Base-by-base conservation (phyloP, 1,139 yeast species). In the Trichomonascaceae sp. region DNA sequence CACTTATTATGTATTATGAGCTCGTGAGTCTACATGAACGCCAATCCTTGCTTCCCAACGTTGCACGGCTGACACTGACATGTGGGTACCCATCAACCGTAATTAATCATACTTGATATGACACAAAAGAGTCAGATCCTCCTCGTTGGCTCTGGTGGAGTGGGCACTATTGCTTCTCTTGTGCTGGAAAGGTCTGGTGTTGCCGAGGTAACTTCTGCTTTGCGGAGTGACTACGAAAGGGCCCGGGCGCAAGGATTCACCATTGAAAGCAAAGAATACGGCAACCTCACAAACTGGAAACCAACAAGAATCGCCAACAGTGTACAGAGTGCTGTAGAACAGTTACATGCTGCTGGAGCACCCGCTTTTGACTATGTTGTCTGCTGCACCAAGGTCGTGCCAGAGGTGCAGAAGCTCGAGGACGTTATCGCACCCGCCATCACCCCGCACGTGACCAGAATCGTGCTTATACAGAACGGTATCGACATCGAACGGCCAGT, bases 401-500 rank as follows among this genome's bases (percentile, higher is more conserved):
- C 93, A 4, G 93, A 80, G 48, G 56, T 72, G 2, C 62, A 65
- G 35, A 59, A 60, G 34, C 64, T 77, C 34, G 82, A 74, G 44
- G 72, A 75, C 16, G 57, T 78, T 30, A 65, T 77, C 37, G 62
- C 54, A 17, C 73, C 77, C 1, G 80, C 73, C 1, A 69, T 76
- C 17, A 54, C 64, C 6, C 46, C 59, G 4, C 62, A 55, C 3
- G 54, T 59, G 18, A 66, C 82, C 4, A 63, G 69, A 3, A 69
- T 81, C 37, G 71, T 78, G 2, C 62, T 79, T 40, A 52, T 78
- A 32, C 89, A 80, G 54, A 80, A 80, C 48, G 93, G 93, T 3
- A 62, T 77, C 38, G 85, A 75, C 27, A 76, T 78, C 40, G 93
- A 81, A 50, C 60, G 59, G 36, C 71, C 79, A 1, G 65, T 76